Evolutionary conservation across 371 early-diverging fungal genomes (phyloP), one percentile per base, ranked within the genome.

Genomic region (Actinomortierella ambigua): DNA sequence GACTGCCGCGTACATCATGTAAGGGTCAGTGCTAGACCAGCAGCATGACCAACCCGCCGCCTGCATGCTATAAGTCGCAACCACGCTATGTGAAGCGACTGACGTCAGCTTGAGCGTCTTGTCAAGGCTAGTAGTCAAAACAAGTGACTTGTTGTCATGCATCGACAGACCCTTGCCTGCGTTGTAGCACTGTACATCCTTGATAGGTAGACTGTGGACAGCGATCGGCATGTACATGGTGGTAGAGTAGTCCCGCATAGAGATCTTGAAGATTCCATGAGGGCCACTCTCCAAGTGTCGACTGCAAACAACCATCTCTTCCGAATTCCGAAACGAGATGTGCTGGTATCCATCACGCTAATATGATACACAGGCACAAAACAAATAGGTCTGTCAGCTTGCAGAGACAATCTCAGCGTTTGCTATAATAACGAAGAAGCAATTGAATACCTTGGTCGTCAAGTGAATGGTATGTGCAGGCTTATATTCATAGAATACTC

Each of bases 71-170:
- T 62, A 70, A 65, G 61, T 34, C 1, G 61, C 26, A 14, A 66
- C 61, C 14, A 59, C 44, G 15, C 59, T 56, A 3, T 63, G 50
- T 3, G 63, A 55, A 2, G 55, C 14, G 1, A 53, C 59, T 20
- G 59, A 60, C 1, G 73, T 56, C 14, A 73, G 24, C 42, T 73
- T 73, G 22, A 73, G 47, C 0, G 63, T 63, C n/a, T 73, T 66
- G 51, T 73, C 73, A 59, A 50, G 23, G 51, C 73, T 73, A 1
- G 73, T 51, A 0, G 73, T 73, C 1, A 73, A 63, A 9, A 73
- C 55, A 2, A 66, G 34, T 3, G 73, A 52, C 28, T 46, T 51
- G 50, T 73, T 73, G 1, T 27, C 43, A 41, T 26, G 44, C 1
- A 48, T 29, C 2, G 34, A 34, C 11, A 34, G 11, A 11, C 34